phyloP scores from a whole-genome alignment of 345 rosid species.

The Bruguiera sexangula region DNA sequence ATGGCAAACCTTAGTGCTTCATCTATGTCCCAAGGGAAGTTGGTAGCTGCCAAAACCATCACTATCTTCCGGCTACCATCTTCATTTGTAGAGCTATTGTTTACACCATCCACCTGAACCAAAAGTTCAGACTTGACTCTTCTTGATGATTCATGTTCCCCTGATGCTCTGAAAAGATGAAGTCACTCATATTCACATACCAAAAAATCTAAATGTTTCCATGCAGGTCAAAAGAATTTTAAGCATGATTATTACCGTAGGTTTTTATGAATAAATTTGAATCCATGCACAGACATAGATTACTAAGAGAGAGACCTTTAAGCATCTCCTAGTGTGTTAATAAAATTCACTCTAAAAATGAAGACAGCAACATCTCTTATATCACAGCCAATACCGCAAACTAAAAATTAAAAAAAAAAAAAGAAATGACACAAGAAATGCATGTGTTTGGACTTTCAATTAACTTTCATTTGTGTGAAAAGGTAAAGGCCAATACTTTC shows the following conservation, averaged over 20 bases:
- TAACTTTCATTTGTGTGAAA: neutral
- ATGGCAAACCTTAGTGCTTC: slow-evolving; percentile 80
- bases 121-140: slow-evolving; percentile 99
- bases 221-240: too few species aligned
- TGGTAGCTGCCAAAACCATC: slow-evolving; percentile 98
- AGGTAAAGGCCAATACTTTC: neutral
- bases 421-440: too few species aligned
- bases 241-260: too few species aligned
- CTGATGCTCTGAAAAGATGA: slow-evolving; percentile 64
- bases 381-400: too few species aligned
- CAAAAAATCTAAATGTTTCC: too few species aligned
- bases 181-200: neutral
- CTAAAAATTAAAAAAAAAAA: neutral
- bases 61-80: slow-evolving; percentile 96
- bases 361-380: too few species aligned
- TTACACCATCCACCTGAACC: slow-evolving; percentile 99
- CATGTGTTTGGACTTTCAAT: neutral
- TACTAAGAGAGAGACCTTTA: too few species aligned
- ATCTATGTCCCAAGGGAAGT: slow-evolving; percentile 99
- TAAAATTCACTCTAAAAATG: too few species aligned
- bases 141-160: slow-evolving; percentile 98
- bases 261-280: too few species aligned
- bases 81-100: slow-evolving; percentile 75
- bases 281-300: too few species aligned
- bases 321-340: too few species aligned